Evolutionary conservation across 1,284 basidiomycete species (phyloP).

Genomic region (Pseudozyma hubeiensis): DNA sequence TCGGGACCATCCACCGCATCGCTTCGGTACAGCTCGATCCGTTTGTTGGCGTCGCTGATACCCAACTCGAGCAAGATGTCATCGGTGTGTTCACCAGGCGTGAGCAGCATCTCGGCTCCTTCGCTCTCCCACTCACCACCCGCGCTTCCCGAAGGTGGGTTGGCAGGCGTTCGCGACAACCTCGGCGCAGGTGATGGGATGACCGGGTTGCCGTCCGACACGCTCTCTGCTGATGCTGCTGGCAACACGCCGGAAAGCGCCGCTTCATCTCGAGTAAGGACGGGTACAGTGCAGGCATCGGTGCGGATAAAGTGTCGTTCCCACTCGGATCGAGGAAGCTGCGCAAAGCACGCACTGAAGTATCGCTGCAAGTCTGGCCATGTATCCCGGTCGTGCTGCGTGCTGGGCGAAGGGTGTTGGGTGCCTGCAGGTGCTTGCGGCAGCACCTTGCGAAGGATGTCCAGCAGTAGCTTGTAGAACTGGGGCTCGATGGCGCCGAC

Average conservation of each 20-base stretch:
- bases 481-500: slow-evolving; percentile 69
- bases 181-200: slow-evolving; percentile 64
- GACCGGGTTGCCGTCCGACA: slow-evolving; percentile 49
- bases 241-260: slow-evolving; percentile 48
- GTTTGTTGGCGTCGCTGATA: slow-evolving; percentile 24
- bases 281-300: slow-evolving; percentile 81
- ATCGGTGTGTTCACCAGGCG: slow-evolving; percentile 64
- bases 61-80: slow-evolving; percentile 59
- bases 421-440: slow-evolving; percentile 33
- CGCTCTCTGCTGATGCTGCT: slow-evolving; percentile 22
- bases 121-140: slow-evolving; percentile 41
- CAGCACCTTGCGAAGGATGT: slow-evolving; percentile 40
- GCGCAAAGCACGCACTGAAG: slow-evolving; percentile 76
- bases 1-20: slow-evolving; percentile 57
- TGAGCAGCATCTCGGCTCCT: slow-evolving; percentile 49
- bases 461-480: slow-evolving; percentile 51
- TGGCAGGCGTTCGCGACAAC: slow-evolving; percentile 63
- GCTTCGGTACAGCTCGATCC: slow-evolving; percentile 36
- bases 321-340: slow-evolving; percentile 78
- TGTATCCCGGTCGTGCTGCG: slow-evolving; percentile 73
- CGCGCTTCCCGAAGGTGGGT: slow-evolving; percentile 35
- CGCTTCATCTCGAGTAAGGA: slow-evolving; percentile 71
- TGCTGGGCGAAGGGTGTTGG: slow-evolving; percentile 71
- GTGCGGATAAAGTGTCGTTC: slow-evolving; percentile 76
- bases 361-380: slow-evolving; percentile 77